Evolutionary conservation across 2,329 filamentous ascomycete genomes (phyloP), one percentile per base, ranked within the genome.

Genomic region (Pseudogymnoascus sp.): DNA sequence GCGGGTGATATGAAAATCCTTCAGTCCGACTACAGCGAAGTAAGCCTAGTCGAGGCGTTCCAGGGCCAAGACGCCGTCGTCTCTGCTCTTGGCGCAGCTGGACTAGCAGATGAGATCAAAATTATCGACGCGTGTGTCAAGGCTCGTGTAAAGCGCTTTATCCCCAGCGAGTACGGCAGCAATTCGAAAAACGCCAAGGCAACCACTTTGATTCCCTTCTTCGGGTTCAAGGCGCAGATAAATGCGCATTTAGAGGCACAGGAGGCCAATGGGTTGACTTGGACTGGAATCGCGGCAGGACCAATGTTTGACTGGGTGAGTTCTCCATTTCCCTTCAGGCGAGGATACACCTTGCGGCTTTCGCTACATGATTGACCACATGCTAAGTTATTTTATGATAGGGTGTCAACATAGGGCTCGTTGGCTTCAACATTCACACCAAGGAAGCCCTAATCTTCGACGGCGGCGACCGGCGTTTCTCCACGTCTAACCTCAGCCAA

Each of bases 91-190:
- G 69, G 70, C 0, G 66, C 68, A 9, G 56, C 69, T 9, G 68
- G 65, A 8, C 66, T 70, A 5, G 74, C 75, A 5, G 71, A 80
- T 0, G 84, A 88, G 68, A 78, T 77, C 64, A 79, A 78, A 34
- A 71, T 86, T 62, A 78, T 86, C 53, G 79, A 86, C 59, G 85
- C 83, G 0, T 78, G 82, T n/a, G 77, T 82, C 42, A 78, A 77
- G 21, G 83, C 82, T 1, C 80, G 82, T 12, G 82, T 87, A 5
- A 78, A 82, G 68, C 77, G 82, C 18, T 84, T 85, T 73, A 76
- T 87, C 38, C 83, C 84, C 1, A 80, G 80, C 8, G 83, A 87
- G 63, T 87, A 80, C 46, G 73, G 72, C 40, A 69, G 73, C 25
- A 70, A 75, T 74, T 73, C 71, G 28, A 69, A 72, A 11, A 38